phyloP scores from a whole-genome alignment of 2,329 filamentous ascomycete species.

The Aspergillus nomiae region DNA sequence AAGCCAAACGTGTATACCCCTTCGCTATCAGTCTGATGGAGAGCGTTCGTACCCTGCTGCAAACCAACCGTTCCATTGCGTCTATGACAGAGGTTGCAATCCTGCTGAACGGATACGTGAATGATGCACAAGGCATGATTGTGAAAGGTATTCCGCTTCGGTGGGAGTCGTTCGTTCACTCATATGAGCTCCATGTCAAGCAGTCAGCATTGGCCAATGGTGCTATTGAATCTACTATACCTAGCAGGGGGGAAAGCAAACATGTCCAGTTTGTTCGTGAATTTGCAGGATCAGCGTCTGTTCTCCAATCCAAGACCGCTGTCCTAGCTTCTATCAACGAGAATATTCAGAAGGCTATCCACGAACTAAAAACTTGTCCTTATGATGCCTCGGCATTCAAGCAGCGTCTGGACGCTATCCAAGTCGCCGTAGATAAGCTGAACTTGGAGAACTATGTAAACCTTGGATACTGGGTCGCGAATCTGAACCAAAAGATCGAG shows the following conservation, averaged over 20 bases:
- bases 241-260: slow-evolving; percentile 74
- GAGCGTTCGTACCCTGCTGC: slow-evolving; percentile 88
- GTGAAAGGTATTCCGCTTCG: slow-evolving; percentile 84
- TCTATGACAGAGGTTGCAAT: slow-evolving; percentile 86
- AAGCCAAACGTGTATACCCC: slow-evolving; percentile 97
- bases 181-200: slow-evolving; percentile 85
- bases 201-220: slow-evolving; percentile 62
- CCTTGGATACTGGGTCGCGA: slow-evolving; percentile 82
- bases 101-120: slow-evolving; percentile 85
- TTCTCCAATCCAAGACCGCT: slow-evolving; percentile 84
- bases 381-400: slow-evolving; percentile 82
- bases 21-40: slow-evolving; percentile 99
- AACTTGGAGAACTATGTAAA: slow-evolving; percentile 97
- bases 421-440: slow-evolving; percentile 91
- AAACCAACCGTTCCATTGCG: slow-evolving; percentile 81
- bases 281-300: slow-evolving; percentile 82
- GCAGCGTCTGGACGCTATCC: slow-evolving; percentile 78
- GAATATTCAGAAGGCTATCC: slow-evolving; percentile 77
- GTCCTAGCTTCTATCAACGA: slow-evolving; percentile 77
- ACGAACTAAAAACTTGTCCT: slow-evolving; percentile 79
- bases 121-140: slow-evolving; percentile 82
- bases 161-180: slow-evolving; percentile 98
- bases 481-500: slow-evolving; percentile 85
- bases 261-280: slow-evolving; percentile 96
- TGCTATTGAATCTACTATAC: slow-evolving; percentile 59